Evolutionary conservation across 2,329 filamentous ascomycete species (phyloP), one percentile per base, ranked within the genome.

Genomic region (Didymellaceae sp.): DNA sequence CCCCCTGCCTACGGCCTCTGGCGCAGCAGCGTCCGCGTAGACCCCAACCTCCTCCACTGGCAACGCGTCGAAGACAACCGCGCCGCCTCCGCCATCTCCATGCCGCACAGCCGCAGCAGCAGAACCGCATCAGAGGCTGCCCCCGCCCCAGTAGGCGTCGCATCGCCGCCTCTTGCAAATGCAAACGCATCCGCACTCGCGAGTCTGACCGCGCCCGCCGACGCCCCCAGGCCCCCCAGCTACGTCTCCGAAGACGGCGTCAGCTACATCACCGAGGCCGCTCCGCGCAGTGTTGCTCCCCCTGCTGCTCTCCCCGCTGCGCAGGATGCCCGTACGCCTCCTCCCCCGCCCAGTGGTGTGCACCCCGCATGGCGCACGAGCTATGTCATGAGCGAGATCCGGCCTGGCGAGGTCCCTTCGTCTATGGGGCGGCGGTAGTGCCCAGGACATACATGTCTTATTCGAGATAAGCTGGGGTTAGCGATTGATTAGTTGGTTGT

Each of bases 1-100:
- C 91, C 92, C 4, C 91, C 92, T 0, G 90, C 90, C 2, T 96
- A 96, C 67, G 91, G 91, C 0, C 76, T 91, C 1, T 95, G 90
- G 89, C 81, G 90, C 43, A 86, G 87, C 71, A 93, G 88, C 65
- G 89, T 94, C 0, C 82, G 89, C 38, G 87, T 91, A 24, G 88
- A 96, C 63, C 91, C 91, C 1, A 84, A 93, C 65, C 79, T 90
- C 11, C 79, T 96, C 20, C 91, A 89, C 68, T 95, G 90, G 90
- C 86, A 88, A 71, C 83, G 87, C 28, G 88, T 68, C 8, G 64
- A 70, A 1, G 49, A 45, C 2, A 32, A 31, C 25, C 30, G 46
- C 5, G 32, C 42, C 6, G 35, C 37, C 13, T 45, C 32, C 6
- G 45, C 45, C 10, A 44, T 49, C 21, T 40, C 39, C 2, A 38